Evolutionary conservation across 768 basidiomycete genomes (phyloP).

Genomic region (Mycena pura): DNA sequence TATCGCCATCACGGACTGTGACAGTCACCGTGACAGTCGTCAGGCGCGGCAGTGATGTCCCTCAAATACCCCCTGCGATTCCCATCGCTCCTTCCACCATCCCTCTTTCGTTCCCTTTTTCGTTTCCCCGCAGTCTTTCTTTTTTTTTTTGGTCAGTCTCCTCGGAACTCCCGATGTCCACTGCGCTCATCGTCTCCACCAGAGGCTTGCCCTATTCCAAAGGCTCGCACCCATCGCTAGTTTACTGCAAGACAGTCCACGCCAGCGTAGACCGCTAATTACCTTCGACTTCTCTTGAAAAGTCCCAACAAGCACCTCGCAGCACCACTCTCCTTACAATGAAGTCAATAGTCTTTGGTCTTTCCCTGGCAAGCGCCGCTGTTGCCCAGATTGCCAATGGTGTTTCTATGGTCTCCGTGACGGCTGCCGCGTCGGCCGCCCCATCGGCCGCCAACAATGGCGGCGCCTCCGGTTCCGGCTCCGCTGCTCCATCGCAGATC

Average conservation of each 20-base stretch:
- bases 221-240: slow-evolving; percentile 48
- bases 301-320: slow-evolving; percentile 46
- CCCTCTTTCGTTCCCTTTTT: slow-evolving; percentile 47
- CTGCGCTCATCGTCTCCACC: slow-evolving; percentile 7
- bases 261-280: slow-evolving; percentile 76
- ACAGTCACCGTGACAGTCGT: slow-evolving; percentile 4
- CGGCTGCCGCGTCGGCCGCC: slow-evolving; percentile 33
- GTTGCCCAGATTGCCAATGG: slow-evolving; percentile 64
- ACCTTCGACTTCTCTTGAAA: slow-evolving; percentile 44
- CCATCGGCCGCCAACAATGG: slow-evolving; percentile 31
- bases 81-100: slow-evolving; percentile 40
- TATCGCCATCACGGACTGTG: too few relatives aligned
- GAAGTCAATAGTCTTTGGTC: slow-evolving; percentile 65
- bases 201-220: slow-evolving; percentile 53
- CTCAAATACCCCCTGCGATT: slow-evolving; percentile 25
- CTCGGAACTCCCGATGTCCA: neutral
- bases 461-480: slow-evolving; percentile 38
- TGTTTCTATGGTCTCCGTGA: slow-evolving; percentile 45
- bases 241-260: slow-evolving; percentile 72
- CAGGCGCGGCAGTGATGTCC: slow-evolving; percentile 29
- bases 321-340: slow-evolving; percentile 61
- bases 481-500: slow-evolving; percentile 35
- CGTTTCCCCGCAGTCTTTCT: slow-evolving; percentile 44
- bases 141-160: slow-evolving; percentile 51
- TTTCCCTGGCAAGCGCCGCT: slow-evolving; percentile 64